Evolutionary conservation across 169 alveolate species (phyloP).

Genomic region (Plasmodium inui): DNA sequence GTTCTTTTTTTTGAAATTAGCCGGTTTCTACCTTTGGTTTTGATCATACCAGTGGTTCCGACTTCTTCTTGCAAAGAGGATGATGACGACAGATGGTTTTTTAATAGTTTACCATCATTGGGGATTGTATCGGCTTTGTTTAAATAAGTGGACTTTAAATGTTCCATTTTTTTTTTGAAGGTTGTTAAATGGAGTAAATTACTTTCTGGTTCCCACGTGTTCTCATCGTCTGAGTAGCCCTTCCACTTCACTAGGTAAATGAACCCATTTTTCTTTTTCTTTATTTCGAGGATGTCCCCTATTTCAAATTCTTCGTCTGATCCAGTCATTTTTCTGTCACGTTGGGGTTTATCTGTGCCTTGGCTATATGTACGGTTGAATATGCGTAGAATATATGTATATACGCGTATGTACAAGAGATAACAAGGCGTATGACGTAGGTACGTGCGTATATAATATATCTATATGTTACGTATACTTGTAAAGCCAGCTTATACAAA

Average conservation of each 20-base stretch:
- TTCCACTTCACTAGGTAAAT: constrained; percentile 83
- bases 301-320: constrained; percentile 75
- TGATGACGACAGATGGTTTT: constrained; percentile 5
- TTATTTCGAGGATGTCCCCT: constrained; percentile 66
- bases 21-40: constrained; percentile 46
- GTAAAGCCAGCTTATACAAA: not conserved
- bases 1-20: constrained; percentile 21
- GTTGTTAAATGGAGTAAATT: constrained; percentile 63
- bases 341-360: not conserved
- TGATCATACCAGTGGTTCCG: not conserved
- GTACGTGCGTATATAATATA: not conserved
- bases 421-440: not conserved
- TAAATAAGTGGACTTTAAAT: constrained; percentile 46
- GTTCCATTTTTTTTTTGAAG: constrained; percentile 64
- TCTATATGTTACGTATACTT: not conserved
- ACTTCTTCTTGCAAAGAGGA: constrained; percentile 41
- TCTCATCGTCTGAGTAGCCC: constrained; percentile 85
- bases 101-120: constrained; percentile 18
- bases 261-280: constrained; percentile 65
- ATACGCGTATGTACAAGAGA: not conserved
- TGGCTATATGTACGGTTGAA: not conserved
- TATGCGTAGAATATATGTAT: not conserved
- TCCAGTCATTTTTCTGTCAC: constrained; percentile 53
- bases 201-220: constrained; percentile 88
- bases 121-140: constrained; percentile 14